Base-by-base conservation (phyloP, 2,329 filamentous ascomycete species). In the Dactylonectria macrodidyma region DNA sequence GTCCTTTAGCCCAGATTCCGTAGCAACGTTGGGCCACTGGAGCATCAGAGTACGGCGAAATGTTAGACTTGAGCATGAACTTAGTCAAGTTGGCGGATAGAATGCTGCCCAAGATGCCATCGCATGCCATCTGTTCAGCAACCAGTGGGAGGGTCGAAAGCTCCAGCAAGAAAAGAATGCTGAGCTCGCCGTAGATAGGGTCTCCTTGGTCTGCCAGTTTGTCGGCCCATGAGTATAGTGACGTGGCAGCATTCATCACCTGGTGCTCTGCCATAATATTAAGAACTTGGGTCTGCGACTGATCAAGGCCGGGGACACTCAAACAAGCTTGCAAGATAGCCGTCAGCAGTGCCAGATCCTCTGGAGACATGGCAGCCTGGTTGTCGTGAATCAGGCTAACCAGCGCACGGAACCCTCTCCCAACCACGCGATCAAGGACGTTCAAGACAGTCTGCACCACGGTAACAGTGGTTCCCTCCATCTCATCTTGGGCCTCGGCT, bases 141-240 rank as follows among this genome's bases (percentile, higher is more conserved):
- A 98, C 87, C 19, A 89, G 82, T 0, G 93, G 92, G 14, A 98
- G 87, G 14, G 90, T 91, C 1, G 95, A 97, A 12, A 99, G 87
- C 73, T 97, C 93, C 24, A 97, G 89, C 14, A 99, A 87, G 81
- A 98, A 97, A 30, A 95, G 87, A 47, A 97, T 88, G 75, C 93
- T 93, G n/a, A 98, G 88, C 78, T 98, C 95, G 71, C 95, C 96
- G 79, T 98, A 98, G 34, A 98, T 86, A 0, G 96, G 95, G 77
- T 98, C 95, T 33, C 91, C 90, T 64, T 92, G 88, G 41, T 92
- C 87, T 0, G 92, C 89, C 26, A 98, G 87, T 72, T 92, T 90
- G 79, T 98, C 95, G 4, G 95, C 90, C 96, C 96, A 99, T 0
- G 95, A 97, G 81, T 95, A 98, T 5, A 99, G 87, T 38, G 93